Percentiles rank a stretch among this genome's conserved stretches.
These are phyloP conservation scores for Xylariaceae sp. DNA, from an alignment of 2,329 filamentous ascomycete species.

Conservation along the genomic window DNA sequence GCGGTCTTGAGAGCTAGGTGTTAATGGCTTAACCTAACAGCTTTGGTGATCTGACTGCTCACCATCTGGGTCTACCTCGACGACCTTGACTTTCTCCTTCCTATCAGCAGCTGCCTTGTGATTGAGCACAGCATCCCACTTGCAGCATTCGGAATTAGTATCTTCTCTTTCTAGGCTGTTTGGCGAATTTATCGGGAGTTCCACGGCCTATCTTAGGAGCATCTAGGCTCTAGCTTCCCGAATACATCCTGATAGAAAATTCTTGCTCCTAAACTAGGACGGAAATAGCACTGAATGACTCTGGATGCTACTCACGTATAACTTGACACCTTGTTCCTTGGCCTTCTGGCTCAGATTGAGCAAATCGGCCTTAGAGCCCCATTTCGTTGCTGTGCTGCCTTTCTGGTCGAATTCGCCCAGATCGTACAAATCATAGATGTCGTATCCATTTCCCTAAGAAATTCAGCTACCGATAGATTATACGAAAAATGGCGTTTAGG, in stretches of 20 bases:
- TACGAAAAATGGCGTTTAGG: not conserved
- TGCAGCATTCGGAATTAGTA: no score
- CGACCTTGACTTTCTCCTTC: conserved; percentile 60
- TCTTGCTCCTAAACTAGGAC: no score
- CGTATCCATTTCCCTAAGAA: conserved; percentile 65
- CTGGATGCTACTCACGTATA: no score
- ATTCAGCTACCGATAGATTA: not conserved
- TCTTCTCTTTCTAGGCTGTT: no score
- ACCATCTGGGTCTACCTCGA: conserved; percentile 46
- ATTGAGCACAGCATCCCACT: conserved; percentile 75
- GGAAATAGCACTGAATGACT: no score
- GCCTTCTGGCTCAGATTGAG: conserved; percentile 54
- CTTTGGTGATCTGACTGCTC: not conserved
- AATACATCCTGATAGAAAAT: no score
- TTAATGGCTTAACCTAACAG: conserved; percentile 44
- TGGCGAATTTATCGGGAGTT: no score
- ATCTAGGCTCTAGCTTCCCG: no score
- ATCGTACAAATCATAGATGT: conserved; percentile 71
- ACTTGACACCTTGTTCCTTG: conserved; percentile 53
- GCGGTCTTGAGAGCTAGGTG: conserved; percentile 18
- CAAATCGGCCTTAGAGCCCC: conserved; percentile 67
- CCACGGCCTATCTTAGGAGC: no score
- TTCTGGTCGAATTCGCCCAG: conserved; percentile 76
- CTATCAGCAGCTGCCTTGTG: conserved; percentile 71
- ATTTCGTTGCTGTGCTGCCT: conserved; percentile 64